Conservation (phyloP, 805 yeast genomes). For the Jamesozyma piceae region DNA sequence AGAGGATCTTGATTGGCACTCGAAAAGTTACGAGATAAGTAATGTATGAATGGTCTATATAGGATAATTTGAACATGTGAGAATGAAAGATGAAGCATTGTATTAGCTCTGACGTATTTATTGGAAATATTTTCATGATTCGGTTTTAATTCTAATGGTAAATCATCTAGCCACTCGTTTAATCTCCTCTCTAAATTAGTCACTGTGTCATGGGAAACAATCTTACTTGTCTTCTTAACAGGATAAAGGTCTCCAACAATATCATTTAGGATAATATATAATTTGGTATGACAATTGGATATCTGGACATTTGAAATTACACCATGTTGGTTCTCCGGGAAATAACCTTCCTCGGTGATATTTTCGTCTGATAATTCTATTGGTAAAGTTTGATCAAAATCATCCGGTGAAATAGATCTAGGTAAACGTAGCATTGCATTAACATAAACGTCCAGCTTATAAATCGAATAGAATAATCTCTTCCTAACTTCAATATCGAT, state of each 20-base stretch:
- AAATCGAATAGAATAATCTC: conserved; percentile 78
- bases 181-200: conserved; percentile 62
- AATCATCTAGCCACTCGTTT: conserved; percentile 59
- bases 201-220: conserved; percentile 39
- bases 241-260: conserved; percentile 72
- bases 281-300: conserved; percentile 75
- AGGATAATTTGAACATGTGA: conserved; percentile 75
- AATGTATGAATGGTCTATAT: conserved; percentile 84
- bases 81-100: conserved; percentile 62
- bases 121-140: conserved; percentile 27
- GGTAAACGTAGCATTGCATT: conserved; percentile 87
- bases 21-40: conserved; percentile 43
- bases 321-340: conserved; percentile 19
- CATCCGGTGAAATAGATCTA: conserved; percentile 62
- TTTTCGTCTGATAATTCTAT: conserved; percentile 78
- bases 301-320: conserved; percentile 37
- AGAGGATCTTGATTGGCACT: conserved; percentile 17
- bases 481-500: conserved; percentile 80
- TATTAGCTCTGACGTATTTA: conserved; percentile 61
- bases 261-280: conserved; percentile 60
- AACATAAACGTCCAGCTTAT: conserved; percentile 84
- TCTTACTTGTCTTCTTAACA: conserved; percentile 23
- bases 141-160: conserved; percentile 69
- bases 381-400: conserved; percentile 81
- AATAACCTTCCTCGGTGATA: conserved; percentile 50